phyloP scores from a whole-genome alignment of 257 asterid species.

The Solanum chiquidenum region DNA sequence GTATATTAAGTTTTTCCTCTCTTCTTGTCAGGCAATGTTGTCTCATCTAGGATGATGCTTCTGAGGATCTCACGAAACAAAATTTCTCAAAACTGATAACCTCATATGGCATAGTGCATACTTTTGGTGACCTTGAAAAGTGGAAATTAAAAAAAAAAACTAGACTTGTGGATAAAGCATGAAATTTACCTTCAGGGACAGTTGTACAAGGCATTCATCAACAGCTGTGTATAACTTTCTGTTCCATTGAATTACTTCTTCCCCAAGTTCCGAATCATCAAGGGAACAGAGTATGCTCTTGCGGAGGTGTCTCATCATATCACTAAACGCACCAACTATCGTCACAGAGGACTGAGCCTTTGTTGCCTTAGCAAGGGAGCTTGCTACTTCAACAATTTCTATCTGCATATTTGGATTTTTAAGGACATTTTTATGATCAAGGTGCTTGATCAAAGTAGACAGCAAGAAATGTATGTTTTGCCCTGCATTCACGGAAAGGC shows the following conservation, averaged over 20 bases:
- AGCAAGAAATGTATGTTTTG: slow-evolving; percentile 53
- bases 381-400: slow-evolving; percentile 61
- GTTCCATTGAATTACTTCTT: slow-evolving; percentile 48
- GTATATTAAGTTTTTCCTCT: background rate
- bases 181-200: slow-evolving; percentile 51
- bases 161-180: background rate
- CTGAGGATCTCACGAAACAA: background rate
- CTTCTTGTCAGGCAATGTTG: background rate
- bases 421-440: slow-evolving; percentile 66
- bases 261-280: slow-evolving; percentile 54
- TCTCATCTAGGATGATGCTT: background rate
- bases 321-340: slow-evolving; percentile 60
- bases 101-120: background rate
- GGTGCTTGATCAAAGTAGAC: slow-evolving; percentile 66
- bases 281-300: slow-evolving; percentile 53
- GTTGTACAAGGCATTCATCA: slow-evolving; percentile 61
- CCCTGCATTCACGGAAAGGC: slow-evolving; percentile 34
- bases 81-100: background rate
- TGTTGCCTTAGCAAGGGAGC: slow-evolving; percentile 41
- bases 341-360: slow-evolving; percentile 53
- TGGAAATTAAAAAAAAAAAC: background rate
- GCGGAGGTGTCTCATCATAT: slow-evolving; percentile 70
- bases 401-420: slow-evolving; percentile 53
- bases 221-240: slow-evolving; percentile 38
- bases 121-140: background rate